Evolutionary conservation across 2,329 filamentous ascomycete genomes (phyloP).

Genomic region (Ramularia endophylla): DNA sequence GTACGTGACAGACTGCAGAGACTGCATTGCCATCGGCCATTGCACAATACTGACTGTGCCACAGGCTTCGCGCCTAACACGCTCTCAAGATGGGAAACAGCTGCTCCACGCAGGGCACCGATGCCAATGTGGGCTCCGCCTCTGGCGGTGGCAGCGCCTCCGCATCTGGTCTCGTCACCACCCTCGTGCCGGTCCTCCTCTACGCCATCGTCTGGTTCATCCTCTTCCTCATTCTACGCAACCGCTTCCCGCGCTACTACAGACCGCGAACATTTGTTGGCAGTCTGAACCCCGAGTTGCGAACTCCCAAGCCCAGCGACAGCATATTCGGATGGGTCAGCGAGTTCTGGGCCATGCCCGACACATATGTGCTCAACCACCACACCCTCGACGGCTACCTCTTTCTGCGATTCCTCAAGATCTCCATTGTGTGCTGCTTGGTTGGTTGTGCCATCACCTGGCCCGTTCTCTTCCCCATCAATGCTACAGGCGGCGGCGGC

Average conservation of each 20-base stretch:
- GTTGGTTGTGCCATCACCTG: slow-evolving; percentile 79
- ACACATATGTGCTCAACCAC: slow-evolving; percentile 79
- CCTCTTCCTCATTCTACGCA: slow-evolving; percentile 38
- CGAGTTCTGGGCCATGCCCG: slow-evolving; percentile 51
- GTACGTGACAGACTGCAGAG: too few species aligned
- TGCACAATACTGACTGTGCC: too few species aligned
- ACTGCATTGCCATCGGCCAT: too few species aligned
- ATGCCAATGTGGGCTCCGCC: slow-evolving; percentile 22
- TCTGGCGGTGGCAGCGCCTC: slow-evolving; percentile 6
- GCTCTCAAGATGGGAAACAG: too few species aligned
- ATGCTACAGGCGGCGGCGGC: slow-evolving; percentile 69
- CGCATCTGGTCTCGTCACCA: slow-evolving; percentile 26
- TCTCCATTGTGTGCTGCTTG: slow-evolving; percentile 70
- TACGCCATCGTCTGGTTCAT: slow-evolving; percentile 30
- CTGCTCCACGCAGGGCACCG: slow-evolving; percentile 10
- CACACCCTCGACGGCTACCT: slow-evolving; percentile 90
- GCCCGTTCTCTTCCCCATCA: slow-evolving; percentile 84
- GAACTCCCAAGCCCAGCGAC: slow-evolving; percentile 34
- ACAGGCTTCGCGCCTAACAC: too few species aligned
- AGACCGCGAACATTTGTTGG: slow-evolving; percentile 41
- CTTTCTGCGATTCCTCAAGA: slow-evolving; percentile 80
- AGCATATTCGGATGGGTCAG: slow-evolving; percentile 38
- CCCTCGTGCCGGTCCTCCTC: slow-evolving; percentile 28
- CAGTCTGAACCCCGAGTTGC: slow-evolving; percentile 36
- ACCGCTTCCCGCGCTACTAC: slow-evolving; percentile 40